phyloP scores from a whole-genome alignment of 306 rosid genomes.

The Elaeagnus macrophylla region DNA sequence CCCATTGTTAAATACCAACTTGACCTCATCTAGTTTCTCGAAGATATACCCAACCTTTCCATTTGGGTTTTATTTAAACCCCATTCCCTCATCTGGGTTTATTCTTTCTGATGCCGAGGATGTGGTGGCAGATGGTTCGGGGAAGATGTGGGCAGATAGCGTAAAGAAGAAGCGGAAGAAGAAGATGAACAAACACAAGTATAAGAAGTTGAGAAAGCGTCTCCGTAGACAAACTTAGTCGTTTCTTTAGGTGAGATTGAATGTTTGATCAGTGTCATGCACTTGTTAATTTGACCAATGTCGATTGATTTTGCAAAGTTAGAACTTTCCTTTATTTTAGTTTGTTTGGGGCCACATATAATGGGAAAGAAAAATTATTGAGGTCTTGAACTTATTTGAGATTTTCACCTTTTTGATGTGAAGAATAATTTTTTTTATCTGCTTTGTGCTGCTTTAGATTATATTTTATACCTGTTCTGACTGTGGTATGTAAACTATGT shows the following conservation, averaged over 20 bases:
- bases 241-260: conserved; percentile 30
- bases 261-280: conserved; percentile 11
- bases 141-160: conserved; percentile 67
- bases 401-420: background rate
- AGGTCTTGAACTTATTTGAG: conserved; percentile 1
- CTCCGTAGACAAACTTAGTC: conserved; percentile 48
- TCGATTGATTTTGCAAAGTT: conserved; percentile 7
- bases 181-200: conserved; percentile 83
- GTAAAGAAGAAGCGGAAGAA: conserved; percentile 79
- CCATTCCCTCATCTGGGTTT: conserved; percentile 22
- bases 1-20: conserved; percentile 4
- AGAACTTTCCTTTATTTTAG: conserved; percentile 15
- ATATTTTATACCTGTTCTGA: too few species aligned
- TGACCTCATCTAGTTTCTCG: conserved; percentile 13
- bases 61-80: conserved; percentile 40
- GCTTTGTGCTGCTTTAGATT: too few species aligned
- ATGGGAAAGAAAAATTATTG: conserved; percentile 1
- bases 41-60: conserved; percentile 46
- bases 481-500: too few species aligned
- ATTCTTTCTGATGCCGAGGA: conserved; percentile 22
- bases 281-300: conserved; percentile 1
- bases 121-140: conserved; percentile 28
- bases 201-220: conserved; percentile 63
- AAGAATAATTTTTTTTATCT: background rate
- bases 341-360: background rate